Percentiles rank a stretch among this genome's conserved stretches.
Evolutionary conservation across 2,329 filamentous ascomycete genomes (phyloP).

Genomic region (Colletotrichum endophyticum): DNA sequence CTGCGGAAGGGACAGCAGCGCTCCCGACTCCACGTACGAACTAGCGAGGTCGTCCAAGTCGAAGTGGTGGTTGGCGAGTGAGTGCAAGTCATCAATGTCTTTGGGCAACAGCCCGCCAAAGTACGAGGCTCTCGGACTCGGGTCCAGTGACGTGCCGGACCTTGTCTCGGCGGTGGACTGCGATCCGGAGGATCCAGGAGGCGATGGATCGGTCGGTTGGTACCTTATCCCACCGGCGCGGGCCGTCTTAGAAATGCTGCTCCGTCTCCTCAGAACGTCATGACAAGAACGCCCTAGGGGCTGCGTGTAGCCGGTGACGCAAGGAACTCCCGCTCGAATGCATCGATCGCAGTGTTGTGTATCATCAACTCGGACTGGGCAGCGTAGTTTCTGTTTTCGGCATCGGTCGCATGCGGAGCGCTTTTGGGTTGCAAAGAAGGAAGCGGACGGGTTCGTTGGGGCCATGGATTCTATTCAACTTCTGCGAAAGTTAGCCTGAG

Average conservation of each 20-base stretch:
- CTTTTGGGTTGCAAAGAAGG: not conserved
- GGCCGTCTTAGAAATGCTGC: not conserved
- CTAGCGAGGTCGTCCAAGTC: not conserved
- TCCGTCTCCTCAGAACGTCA: not conserved
- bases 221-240: not conserved
- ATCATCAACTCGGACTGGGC: not conserved
- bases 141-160: not conserved
- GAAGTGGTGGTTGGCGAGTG: not conserved
- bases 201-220: not conserved
- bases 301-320: not conserved
- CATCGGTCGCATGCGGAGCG: not conserved
- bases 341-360: not conserved
- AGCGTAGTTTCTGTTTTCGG: not conserved
- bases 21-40: not conserved
- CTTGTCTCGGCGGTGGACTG: not conserved
- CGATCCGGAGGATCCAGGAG: not conserved
- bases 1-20: not conserved
- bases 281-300: not conserved
- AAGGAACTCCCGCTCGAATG: not conserved
- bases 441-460: not conserved
- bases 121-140: not conserved
- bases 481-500: not conserved
- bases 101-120: not conserved
- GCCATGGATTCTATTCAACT: not conserved
- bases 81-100: not conserved